Percentiles rank a stretch among this genome's conserved stretches.
Evolutionary conservation across 2,329 filamentous ascomycete genomes (phyloP).

Genomic region (Fusarium fracticaudum): DNA sequence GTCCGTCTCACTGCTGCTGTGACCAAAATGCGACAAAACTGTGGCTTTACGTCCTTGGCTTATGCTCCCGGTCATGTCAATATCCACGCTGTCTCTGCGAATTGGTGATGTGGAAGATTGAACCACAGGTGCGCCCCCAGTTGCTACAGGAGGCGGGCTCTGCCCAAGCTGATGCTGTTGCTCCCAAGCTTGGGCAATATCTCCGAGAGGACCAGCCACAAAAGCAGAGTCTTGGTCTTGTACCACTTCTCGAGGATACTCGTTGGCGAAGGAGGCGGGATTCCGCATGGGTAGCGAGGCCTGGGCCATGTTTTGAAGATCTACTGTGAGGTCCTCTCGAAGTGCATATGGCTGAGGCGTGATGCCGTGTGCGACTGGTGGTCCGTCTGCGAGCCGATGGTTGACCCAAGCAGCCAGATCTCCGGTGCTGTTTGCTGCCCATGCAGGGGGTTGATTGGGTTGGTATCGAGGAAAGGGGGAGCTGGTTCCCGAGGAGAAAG

Average conservation of each 20-base stretch:
- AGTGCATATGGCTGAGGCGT: conserved; percentile 36
- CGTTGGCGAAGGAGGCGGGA: conserved; percentile 1
- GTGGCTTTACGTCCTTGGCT: neutral
- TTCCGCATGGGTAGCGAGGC: neutral
- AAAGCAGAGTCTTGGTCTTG: neutral
- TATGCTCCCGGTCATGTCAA: neutral
- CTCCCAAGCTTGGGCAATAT: conserved; percentile 15
- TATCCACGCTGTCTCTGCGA: neutral
- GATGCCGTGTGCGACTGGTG: conserved; percentile 15
- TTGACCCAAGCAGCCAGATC: conserved; percentile 19
- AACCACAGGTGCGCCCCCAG: neutral
- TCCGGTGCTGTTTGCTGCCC: conserved; percentile 1
- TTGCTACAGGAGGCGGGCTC: neutral
- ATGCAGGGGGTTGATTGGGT: conserved; percentile 3
- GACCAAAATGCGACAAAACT: neutral
- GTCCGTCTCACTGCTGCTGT: conserved; percentile 4
- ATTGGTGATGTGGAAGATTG: neutral
- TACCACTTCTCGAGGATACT: conserved; percentile 10
- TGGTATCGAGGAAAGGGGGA: conserved; percentile 11
- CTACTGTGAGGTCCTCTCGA: conserved; percentile 27
- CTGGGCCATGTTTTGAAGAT: conserved; percentile 14
- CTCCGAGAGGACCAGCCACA: conserved; percentile 14
- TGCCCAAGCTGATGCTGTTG: neutral
- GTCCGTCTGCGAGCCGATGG: neutral
- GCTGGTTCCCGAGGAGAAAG: conserved; percentile 1